Conservation (phyloP, 352 stramenopile species). For the Pythium dissimile region DNA sequence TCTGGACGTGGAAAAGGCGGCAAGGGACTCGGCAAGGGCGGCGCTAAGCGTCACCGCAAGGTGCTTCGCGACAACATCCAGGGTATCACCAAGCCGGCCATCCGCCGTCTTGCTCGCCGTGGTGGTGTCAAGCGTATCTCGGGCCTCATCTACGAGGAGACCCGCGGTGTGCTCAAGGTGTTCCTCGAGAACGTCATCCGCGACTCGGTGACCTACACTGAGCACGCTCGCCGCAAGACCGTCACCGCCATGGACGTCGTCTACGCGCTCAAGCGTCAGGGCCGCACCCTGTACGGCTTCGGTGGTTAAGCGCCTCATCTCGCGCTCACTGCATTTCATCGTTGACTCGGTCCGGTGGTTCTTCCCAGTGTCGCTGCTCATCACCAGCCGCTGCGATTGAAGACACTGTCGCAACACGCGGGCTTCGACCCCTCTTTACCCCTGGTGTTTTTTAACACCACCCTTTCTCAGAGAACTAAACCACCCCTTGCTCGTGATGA, state of each 20-base stretch:
- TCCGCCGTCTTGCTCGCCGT: constrained; percentile 49
- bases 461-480: constrained; percentile 23
- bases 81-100: constrained; percentile 95
- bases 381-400: not conserved
- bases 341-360: constrained; percentile 76
- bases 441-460: constrained; percentile 61
- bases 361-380: not conserved
- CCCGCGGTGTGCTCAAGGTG: constrained; percentile 58
- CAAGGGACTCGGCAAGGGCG: constrained; percentile 95
- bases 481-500: not conserved
- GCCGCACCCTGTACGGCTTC: constrained; percentile 90
- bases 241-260: constrained; percentile 96
- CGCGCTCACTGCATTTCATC: constrained; percentile 45
- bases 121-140: constrained; percentile 55
- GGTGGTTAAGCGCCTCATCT: constrained; percentile 39
- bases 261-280: constrained; percentile 94
- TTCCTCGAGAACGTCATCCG: constrained; percentile 60
- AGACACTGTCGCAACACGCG: not conserved
- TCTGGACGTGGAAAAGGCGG: constrained; percentile 92
- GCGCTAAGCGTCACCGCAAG: constrained; percentile 96
- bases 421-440: not conserved
- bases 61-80: constrained; percentile 98
- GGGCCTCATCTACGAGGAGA: constrained; percentile 72
- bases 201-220: constrained; percentile 63
- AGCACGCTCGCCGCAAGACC: constrained; percentile 91